Conservation (phyloP, 2,329 filamentous ascomycete genomes). For the Pseudogymnoascus sp. region DNA sequence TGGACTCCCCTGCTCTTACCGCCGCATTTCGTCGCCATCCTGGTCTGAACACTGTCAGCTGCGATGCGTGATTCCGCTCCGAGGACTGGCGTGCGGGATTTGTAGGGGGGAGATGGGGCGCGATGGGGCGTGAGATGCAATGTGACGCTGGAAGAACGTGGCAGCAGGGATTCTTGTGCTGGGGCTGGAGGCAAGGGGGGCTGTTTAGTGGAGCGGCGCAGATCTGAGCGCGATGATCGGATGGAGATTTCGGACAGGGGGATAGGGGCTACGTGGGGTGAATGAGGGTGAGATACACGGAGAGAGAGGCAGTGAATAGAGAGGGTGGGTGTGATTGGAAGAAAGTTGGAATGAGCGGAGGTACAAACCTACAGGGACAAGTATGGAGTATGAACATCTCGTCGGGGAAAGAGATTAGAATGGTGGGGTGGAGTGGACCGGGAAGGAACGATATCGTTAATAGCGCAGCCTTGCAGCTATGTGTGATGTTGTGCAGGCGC, state of each 20-base stretch:
- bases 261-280: background rate
- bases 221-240: background rate
- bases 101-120: background rate
- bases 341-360: background rate
- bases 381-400: background rate
- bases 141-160: background rate
- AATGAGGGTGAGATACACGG: background rate
- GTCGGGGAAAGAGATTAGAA: slow-evolving; percentile 1
- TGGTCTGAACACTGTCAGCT: background rate
- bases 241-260: background rate
- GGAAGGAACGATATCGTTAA: background rate
- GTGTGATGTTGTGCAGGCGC: background rate
- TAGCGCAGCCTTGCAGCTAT: background rate
- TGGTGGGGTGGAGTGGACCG: background rate
- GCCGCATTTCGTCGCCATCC: background rate
- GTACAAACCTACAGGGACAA: background rate
- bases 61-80: background rate
- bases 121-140: background rate
- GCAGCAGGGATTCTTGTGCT: background rate
- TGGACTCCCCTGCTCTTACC: background rate
- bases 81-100: background rate
- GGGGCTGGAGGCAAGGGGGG: background rate
- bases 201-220: background rate
- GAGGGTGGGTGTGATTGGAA: background rate
- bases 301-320: background rate